A percentile compares a stretch with the other conserved stretches of the same genome.
phyloP scores from a whole-genome alignment of 225 moss, liverwort and hornwort species.

The Asterella californica region DNA sequence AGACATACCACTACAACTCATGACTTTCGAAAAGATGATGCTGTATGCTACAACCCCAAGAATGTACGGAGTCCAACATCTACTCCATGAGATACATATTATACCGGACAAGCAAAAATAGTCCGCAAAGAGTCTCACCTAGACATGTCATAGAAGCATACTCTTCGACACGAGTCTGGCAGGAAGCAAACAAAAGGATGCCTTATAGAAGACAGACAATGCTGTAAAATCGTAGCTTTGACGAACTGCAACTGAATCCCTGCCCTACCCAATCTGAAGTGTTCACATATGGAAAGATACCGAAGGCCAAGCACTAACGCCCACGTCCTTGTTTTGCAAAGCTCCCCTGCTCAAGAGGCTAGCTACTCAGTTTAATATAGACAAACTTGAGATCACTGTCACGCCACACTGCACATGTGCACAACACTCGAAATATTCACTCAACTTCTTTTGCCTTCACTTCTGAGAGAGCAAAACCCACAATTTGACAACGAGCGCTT shows the following conservation, averaged over 20 bases:
- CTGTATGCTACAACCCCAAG: too few relatives aligned
- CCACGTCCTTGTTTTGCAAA: conserved; percentile 29
- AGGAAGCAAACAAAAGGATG: background rate
- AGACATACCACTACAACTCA: too few relatives aligned
- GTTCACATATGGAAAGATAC: conserved; percentile 25
- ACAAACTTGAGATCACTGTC: conserved; percentile 18
- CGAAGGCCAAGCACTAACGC: conserved; percentile 23
- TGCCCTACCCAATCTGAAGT: conserved; percentile 26
- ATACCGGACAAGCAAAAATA: background rate
- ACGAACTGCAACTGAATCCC: conserved; percentile 24
- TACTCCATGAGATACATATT: background rate
- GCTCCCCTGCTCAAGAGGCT: conserved; percentile 23
- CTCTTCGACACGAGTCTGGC: conserved; percentile 4
- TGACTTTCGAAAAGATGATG: too few relatives aligned
- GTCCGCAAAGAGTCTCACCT: background rate
- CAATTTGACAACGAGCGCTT: conserved; percentile 21
- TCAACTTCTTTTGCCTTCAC: conserved; percentile 20
- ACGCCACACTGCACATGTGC: conserved; percentile 20
- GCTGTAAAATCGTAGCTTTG: conserved; percentile 6
- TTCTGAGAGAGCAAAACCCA: conserved; percentile 20
- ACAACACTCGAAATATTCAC: conserved; percentile 14
- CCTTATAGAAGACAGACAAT: conserved; percentile 13
- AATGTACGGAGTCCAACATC: background rate
- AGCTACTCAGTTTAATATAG: conserved; percentile 17
- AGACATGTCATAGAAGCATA: conserved; percentile 2